Conservation (phyloP, 23 red algal species). For the Cyanidiococcus yangmingshanensis region DNA sequence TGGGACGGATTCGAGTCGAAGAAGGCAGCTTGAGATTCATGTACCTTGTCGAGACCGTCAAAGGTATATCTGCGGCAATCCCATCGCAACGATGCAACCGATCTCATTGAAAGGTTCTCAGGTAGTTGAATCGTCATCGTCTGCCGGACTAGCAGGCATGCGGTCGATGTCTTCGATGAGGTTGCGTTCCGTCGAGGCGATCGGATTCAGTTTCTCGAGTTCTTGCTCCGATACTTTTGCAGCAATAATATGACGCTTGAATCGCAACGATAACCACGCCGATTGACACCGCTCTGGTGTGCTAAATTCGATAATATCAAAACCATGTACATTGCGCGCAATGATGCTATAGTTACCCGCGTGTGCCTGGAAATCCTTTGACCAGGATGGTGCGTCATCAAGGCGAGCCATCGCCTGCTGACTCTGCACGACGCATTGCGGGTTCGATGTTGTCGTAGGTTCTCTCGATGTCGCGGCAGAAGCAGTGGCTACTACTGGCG, state of each 20-base stretch:
- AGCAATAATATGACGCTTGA: neutral
- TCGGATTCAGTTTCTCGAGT: neutral
- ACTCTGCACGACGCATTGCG: no score
- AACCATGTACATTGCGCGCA: neutral
- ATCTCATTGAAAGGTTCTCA: no score
- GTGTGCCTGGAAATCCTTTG: neutral
- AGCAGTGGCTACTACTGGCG: neutral
- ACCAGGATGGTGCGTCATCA: neutral
- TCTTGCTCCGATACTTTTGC: neutral
- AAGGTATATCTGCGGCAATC: no score
- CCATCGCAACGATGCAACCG: no score
- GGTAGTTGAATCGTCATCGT: neutral
- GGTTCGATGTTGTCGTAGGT: no score
- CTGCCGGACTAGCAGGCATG: neutral
- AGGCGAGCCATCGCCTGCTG: neutral
- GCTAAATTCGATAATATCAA: constrained; percentile 1
- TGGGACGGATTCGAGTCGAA: no score
- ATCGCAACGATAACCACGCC: neutral
- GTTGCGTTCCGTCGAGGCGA: neutral
- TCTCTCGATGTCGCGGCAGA: neutral
- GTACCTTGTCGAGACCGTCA: no score
- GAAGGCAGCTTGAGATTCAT: no score
- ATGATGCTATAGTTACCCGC: constrained; percentile 3
- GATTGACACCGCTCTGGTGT: constrained; percentile 6
- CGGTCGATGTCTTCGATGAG: neutral